phyloP scores from a whole-genome alignment of 1,139 yeast genomes.

The Candida sanyaensis region DNA sequence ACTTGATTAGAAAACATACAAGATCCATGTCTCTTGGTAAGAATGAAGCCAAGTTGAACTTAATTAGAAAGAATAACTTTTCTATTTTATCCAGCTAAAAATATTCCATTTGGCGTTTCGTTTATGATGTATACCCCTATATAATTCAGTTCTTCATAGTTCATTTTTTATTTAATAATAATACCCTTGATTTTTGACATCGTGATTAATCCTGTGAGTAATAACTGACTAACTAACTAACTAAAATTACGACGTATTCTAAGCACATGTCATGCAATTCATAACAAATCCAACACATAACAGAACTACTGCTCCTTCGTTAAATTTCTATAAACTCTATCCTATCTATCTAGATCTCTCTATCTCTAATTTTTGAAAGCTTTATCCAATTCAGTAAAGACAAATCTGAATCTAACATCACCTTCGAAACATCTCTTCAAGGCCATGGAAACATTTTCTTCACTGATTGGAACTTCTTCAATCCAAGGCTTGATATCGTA shows the following conservation, averaged over 20 bases:
- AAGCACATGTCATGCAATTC: too few species aligned
- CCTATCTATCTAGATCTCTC: neutral
- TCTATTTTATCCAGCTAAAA: constrained; percentile 13
- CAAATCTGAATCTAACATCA: constrained; percentile 66
- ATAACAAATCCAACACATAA: neutral
- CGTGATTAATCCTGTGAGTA: too few species aligned
- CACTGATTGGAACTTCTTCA: constrained; percentile 42
- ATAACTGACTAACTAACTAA: too few species aligned
- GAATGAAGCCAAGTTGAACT: constrained; percentile 35
- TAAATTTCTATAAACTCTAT: neutral
- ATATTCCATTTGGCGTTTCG: neutral
- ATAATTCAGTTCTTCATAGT: constrained; percentile 5
- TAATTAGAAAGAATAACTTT: constrained; percentile 33
- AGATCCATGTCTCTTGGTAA: constrained; percentile 44
- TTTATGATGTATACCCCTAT: neutral
- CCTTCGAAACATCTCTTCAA: constrained; percentile 39
- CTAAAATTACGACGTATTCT: too few species aligned
- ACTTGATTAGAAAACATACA: constrained; percentile 25
- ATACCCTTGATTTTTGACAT: neutral
- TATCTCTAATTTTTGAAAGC: constrained; percentile 21
- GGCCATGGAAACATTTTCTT: constrained; percentile 28
- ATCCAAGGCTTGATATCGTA: constrained; percentile 43
- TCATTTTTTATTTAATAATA: neutral
- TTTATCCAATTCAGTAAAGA: constrained; percentile 56
- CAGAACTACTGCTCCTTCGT: too few species aligned